phyloP scores from a whole-genome alignment of 768 basidiomycete genomes.

The Pleurotus tuber-regium region DNA sequence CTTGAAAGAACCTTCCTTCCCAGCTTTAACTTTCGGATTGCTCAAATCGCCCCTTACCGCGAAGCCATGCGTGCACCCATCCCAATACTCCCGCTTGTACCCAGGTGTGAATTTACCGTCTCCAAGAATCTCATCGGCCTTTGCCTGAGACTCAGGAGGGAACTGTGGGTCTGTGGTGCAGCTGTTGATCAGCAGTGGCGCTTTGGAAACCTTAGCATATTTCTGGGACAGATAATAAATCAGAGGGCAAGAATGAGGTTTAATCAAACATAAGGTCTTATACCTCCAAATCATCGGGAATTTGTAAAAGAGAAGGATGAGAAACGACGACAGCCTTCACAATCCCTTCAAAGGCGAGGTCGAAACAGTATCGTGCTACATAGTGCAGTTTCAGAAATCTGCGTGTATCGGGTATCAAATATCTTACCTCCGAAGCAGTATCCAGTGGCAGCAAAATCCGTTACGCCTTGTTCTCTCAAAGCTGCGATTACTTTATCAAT shows the following conservation, averaged over 20 bases:
- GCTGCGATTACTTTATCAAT: constrained; percentile 28
- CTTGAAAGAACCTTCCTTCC: constrained; percentile 54
- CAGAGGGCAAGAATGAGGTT: constrained; percentile 30
- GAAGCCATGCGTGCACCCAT: constrained; percentile 37
- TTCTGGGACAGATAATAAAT: constrained; percentile 40
- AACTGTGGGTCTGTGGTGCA: constrained; percentile 54
- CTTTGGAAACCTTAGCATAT: constrained; percentile 41
- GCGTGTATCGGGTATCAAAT: constrained; percentile 14
- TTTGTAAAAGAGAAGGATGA: constrained; percentile 59
- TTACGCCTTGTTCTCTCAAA: constrained; percentile 31
- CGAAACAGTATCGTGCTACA: constrained; percentile 35
- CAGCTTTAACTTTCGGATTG: constrained; percentile 46
- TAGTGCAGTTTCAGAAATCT: constrained; percentile 24
- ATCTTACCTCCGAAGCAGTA: constrained; percentile 27
- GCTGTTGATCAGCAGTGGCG: constrained; percentile 67
- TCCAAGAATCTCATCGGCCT: constrained; percentile 50
- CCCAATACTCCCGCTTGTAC: constrained; percentile 40
- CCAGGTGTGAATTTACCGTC: constrained; percentile 42
- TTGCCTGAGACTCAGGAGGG: constrained; percentile 38
- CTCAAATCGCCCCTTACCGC: constrained; percentile 39
- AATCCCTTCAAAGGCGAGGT: constrained; percentile 55
- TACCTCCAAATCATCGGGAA: constrained; percentile 64
- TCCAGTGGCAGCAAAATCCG: constrained; percentile 25
- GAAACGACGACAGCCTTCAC: constrained; percentile 46
- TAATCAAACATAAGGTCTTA: background rate